phyloP scores from a whole-genome alignment of 2,329 filamentous ascomycete species.

The Annulohypoxylon truncatum region DNA sequence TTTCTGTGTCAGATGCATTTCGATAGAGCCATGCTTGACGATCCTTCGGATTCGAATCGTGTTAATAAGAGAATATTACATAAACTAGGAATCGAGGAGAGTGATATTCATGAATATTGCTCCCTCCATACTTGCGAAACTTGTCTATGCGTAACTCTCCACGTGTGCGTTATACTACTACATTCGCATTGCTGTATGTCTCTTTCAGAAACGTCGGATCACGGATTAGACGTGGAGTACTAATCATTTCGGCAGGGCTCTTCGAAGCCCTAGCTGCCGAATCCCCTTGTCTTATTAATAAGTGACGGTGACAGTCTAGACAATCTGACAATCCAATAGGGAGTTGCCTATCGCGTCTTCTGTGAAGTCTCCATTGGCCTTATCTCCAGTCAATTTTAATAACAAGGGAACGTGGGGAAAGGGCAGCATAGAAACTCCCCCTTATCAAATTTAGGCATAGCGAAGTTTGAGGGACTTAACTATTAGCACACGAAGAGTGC shows the following conservation, averaged over 20 bases:
- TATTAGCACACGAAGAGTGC: neutral
- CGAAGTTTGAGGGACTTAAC: neutral
- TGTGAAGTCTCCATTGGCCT: slow-evolving; percentile 11
- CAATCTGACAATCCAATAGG: slow-evolving; percentile 6
- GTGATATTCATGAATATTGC: slow-evolving; percentile 9
- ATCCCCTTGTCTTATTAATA: slow-evolving; percentile 17
- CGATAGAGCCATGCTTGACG: neutral
- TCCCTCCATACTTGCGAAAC: slow-evolving; percentile 1
- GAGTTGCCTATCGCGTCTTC: slow-evolving; percentile 13
- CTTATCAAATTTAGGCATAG: slow-evolving; percentile 8
- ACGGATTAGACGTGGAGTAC: slow-evolving; percentile 8
- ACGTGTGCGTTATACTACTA: neutral
- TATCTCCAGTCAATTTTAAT: slow-evolving; percentile 29
- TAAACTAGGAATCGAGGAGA: neutral
- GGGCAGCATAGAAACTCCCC: slow-evolving; percentile 14
- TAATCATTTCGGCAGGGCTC: slow-evolving; percentile 16
- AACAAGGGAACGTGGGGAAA: slow-evolving; percentile 14
- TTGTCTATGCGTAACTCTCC: neutral
- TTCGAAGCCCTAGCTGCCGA: neutral
- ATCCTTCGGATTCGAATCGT: slow-evolving; percentile 18
- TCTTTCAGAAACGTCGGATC: slow-evolving; percentile 4
- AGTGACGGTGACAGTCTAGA: neutral
- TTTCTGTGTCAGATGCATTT: neutral
- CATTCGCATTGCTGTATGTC: neutral
- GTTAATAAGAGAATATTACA: slow-evolving; percentile 11